A percentile compares a stretch with the other conserved stretches of the same genome.
phyloP scores from a whole-genome alignment of 345 rosid species.

The Crucihimalaya himalaica region DNA sequence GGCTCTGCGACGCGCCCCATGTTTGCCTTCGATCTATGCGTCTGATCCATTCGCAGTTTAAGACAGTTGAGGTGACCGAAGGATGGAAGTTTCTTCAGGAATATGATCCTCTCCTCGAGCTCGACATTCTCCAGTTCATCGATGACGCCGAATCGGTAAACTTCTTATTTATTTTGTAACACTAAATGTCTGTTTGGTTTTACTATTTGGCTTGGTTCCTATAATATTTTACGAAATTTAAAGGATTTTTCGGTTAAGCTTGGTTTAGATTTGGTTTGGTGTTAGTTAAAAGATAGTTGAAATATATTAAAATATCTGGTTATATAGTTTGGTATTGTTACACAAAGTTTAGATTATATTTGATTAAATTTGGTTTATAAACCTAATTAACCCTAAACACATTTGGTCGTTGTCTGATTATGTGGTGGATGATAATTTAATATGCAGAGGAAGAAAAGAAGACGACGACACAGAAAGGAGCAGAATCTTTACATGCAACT shows the following conservation, averaged over 20 bases:
- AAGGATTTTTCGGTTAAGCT: not conserved
- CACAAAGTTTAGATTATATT: not conserved
- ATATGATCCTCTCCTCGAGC: slow-evolving; percentile 76
- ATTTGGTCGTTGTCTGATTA: slow-evolving; percentile 6
- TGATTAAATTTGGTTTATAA: not conserved
- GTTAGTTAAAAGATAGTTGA: not conserved
- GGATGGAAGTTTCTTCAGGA: slow-evolving; percentile 81
- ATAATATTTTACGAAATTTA: not conserved
- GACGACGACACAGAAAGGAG: slow-evolving; percentile 51
- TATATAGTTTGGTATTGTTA: not conserved
- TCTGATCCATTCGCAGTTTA: slow-evolving; percentile 49
- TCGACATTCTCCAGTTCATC: slow-evolving; percentile 77
- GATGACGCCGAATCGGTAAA: slow-evolving; percentile 70
- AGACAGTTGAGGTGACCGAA: slow-evolving; percentile 62
- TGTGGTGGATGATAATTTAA: not conserved
- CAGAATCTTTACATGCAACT: slow-evolving; percentile 64
- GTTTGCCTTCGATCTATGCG: slow-evolving; percentile 68
- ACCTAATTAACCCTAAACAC: not conserved
- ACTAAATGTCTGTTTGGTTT: not conserved
- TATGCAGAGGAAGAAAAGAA: slow-evolving; percentile 72
- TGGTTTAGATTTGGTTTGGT: not conserved
- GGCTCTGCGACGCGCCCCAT: slow-evolving; percentile 79
- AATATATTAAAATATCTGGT: not conserved
- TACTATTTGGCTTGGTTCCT: not conserved
- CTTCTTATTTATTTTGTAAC: not conserved